These are phyloP conservation scores for Colletotrichum salicis DNA, from an alignment of 2,329 filamentous ascomycete genomes.

Conservation along the genomic window DNA sequence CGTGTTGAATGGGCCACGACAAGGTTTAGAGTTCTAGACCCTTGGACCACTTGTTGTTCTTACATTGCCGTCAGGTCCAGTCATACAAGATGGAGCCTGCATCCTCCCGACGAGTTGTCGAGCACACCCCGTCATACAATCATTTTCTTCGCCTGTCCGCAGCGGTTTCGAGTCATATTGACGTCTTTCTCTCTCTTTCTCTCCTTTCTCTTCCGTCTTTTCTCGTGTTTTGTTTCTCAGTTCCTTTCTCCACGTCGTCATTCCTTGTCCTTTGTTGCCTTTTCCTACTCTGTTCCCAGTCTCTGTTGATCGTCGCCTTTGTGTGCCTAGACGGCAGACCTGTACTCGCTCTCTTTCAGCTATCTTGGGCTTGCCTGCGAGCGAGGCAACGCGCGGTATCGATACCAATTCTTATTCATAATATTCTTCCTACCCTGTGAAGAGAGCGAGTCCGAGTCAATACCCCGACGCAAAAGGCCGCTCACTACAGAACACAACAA, in stretches of 20 bases:
- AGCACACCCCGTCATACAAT: conserved; percentile 16
- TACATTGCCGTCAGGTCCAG: neutral
- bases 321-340: neutral
- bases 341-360: neutral
- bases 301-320: conserved; percentile 17
- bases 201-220: conserved; percentile 21
- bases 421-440: conserved; percentile 6
- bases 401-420: conserved; percentile 7
- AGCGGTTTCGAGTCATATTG: conserved; percentile 25
- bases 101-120: conserved; percentile 25
- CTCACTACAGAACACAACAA: neutral
- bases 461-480: neutral
- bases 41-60: neutral
- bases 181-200: conserved; percentile 22
- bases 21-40: conserved; percentile 21
- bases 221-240: conserved; percentile 20
- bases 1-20: conserved; percentile 24
- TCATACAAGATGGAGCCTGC: conserved; percentile 33
- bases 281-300: conserved; percentile 8
- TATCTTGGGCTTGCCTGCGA: conserved; percentile 3
- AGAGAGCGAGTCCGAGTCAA: neutral
- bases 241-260: conserved; percentile 1
- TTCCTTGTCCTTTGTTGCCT: conserved; percentile 4
- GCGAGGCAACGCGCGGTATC: neutral
- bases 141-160: neutral